These are phyloP conservation scores for Aristolochia californica DNA, from an alignment of 164 flowering plant species.

Conservation along the genomic window DNA sequence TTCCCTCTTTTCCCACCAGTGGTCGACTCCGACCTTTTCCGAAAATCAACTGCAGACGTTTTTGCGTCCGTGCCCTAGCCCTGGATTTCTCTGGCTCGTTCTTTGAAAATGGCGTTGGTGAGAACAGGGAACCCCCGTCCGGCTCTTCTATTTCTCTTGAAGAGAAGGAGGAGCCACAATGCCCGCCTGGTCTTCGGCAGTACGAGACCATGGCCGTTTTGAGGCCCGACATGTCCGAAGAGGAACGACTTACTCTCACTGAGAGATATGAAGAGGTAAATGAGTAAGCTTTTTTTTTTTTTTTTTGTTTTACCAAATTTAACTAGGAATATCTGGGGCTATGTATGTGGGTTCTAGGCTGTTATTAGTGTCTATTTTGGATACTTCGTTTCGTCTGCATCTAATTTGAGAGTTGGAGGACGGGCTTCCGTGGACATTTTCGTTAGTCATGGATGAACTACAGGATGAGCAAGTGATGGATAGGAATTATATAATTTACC, in stretches of 20 bases:
- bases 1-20: slow-evolving; percentile 15
- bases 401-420: no score
- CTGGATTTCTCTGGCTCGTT: slow-evolving; percentile 65
- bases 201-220: slow-evolving; percentile 82
- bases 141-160: slow-evolving; percentile 23
- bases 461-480: no score
- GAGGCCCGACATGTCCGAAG: slow-evolving; percentile 92
- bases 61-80: slow-evolving; percentile 33
- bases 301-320: no score
- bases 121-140: slow-evolving; percentile 32
- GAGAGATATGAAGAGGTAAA: slow-evolving; percentile 57
- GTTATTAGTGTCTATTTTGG: no score
- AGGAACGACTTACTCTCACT: slow-evolving; percentile 66
- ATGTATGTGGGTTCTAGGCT: no score
- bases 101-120: slow-evolving; percentile 58
- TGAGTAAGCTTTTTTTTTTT: neutral
- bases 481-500: no score
- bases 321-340: no score
- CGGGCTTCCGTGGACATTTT: no score
- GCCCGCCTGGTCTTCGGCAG: slow-evolving; percentile 84
- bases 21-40: slow-evolving; percentile 13
- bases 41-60: neutral
- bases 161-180: slow-evolving; percentile 75
- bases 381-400: no score
- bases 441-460: no score